Conservation (phyloP, 441 rosid species). For the Melastoma candidum region DNA sequence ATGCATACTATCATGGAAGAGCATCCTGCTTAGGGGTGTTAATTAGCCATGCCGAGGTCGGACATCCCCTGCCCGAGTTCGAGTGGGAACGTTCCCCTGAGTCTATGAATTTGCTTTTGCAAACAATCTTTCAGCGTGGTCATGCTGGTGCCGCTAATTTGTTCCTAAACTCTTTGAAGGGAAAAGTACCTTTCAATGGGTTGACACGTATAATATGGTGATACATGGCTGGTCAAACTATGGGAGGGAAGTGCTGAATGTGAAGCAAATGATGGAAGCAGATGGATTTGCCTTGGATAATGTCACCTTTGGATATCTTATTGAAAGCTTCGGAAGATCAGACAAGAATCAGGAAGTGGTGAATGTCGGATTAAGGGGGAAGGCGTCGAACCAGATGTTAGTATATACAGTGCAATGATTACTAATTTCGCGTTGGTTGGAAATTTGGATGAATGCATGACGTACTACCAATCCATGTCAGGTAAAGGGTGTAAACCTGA, state of each 20-base stretch:
- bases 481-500: constrained; percentile 42
- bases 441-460: constrained; percentile 46
- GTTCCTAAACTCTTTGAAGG: constrained; percentile 38
- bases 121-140: constrained; percentile 56
- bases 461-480: constrained; percentile 43
- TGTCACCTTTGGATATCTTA: constrained; percentile 42
- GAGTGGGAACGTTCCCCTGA: constrained; percentile 43
- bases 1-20: background rate
- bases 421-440: constrained; percentile 42
- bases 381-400: constrained; percentile 35
- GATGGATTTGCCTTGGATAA: constrained; percentile 47
- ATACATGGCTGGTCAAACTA: constrained; percentile 69
- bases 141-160: constrained; percentile 66
- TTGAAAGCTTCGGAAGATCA: constrained; percentile 78
- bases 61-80: constrained; percentile 21
- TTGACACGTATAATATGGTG: constrained; percentile 42
- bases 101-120: constrained; percentile 54
- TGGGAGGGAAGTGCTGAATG: constrained; percentile 51
- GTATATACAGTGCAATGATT: constrained; percentile 70
- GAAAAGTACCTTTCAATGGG: constrained; percentile 34
- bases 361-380: constrained; percentile 37
- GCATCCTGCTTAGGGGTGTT: too few relatives aligned
- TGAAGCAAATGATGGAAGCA: constrained; percentile 51
- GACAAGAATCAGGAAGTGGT: constrained; percentile 54
- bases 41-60: too few relatives aligned